Percentiles rank a stretch among this genome's conserved stretches.
phyloP scores from a whole-genome alignment of 768 basidiomycete species.

The Macrolepiota albuminosa region DNA sequence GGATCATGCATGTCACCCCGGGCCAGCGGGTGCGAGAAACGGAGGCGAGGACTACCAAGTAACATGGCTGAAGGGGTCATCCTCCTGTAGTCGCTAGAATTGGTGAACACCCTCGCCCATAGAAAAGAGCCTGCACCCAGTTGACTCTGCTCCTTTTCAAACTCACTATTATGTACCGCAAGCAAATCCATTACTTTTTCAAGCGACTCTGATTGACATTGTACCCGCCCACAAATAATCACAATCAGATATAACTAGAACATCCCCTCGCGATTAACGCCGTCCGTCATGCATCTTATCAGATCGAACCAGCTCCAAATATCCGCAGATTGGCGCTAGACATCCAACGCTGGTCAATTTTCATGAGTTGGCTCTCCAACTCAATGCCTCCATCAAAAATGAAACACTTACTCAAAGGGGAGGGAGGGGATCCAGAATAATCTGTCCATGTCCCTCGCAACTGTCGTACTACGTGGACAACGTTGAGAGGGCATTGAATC shows the following conservation, averaged over 20 bases:
- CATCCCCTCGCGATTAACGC: neutral
- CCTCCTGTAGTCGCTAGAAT: neutral
- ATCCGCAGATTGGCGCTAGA: neutral
- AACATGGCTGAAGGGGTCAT: neutral
- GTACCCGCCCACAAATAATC: neutral
- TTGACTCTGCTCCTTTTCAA: neutral
- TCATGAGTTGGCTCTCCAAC: too few species aligned
- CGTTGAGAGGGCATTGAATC: neutral
- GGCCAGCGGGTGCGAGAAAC: neutral
- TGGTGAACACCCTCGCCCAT: neutral
- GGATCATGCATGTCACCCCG: constrained; percentile 4
- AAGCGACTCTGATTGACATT: neutral
- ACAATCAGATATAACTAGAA: neutral
- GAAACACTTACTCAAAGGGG: neutral
- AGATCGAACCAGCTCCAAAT: neutral
- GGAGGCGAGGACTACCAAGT: neutral
- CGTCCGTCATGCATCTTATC: neutral
- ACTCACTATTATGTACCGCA: neutral
- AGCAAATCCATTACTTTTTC: neutral
- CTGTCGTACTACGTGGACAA: neutral
- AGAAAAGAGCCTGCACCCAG: neutral
- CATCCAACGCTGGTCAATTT: neutral
- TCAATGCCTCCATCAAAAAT: neutral
- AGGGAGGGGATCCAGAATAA: neutral
- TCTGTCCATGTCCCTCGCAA: neutral